Evolutionary conservation across 23 red algal genomes (phyloP).

Genomic region (Gracilaria domingensis): DNA sequence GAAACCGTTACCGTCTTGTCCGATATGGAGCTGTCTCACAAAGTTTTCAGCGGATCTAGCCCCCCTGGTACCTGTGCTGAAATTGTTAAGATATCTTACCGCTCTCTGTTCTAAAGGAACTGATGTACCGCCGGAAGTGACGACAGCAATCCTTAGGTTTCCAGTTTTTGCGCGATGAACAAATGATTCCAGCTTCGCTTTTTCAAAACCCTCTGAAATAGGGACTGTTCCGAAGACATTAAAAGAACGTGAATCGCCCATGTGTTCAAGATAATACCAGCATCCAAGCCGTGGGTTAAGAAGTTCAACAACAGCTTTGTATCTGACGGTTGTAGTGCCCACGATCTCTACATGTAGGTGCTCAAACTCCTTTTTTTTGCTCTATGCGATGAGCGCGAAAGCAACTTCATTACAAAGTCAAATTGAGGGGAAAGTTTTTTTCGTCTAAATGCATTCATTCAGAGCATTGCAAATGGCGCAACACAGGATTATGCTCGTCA

Average conservation of each 20-base stretch:
- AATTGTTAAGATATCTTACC: slow-evolving; percentile 94
- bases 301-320: too few relatives aligned
- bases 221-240: neutral
- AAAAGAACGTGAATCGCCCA: neutral
- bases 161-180: neutral
- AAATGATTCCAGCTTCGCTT: neutral
- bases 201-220: neutral
- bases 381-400: too few relatives aligned
- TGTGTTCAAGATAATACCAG: neutral
- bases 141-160: slow-evolving; percentile 46
- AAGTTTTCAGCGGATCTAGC: slow-evolving; percentile 78
- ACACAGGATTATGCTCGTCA: too few relatives aligned
- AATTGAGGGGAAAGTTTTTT: too few relatives aligned
- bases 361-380: too few relatives aligned
- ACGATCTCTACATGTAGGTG: too few relatives aligned
- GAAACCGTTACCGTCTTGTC: neutral
- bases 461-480: too few relatives aligned
- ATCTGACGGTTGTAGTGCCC: too few relatives aligned
- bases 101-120: slow-evolving; percentile 80
- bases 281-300: neutral
- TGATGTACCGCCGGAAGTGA: slow-evolving; percentile 92
- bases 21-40: neutral
- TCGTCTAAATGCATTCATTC: too few relatives aligned
- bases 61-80: slow-evolving; percentile 89
- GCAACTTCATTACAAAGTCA: too few relatives aligned